These are phyloP conservation scores for Penicillium hesseltinei DNA, from an alignment of 2,329 filamentous ascomycete species.

Conservation along the genomic window DNA sequence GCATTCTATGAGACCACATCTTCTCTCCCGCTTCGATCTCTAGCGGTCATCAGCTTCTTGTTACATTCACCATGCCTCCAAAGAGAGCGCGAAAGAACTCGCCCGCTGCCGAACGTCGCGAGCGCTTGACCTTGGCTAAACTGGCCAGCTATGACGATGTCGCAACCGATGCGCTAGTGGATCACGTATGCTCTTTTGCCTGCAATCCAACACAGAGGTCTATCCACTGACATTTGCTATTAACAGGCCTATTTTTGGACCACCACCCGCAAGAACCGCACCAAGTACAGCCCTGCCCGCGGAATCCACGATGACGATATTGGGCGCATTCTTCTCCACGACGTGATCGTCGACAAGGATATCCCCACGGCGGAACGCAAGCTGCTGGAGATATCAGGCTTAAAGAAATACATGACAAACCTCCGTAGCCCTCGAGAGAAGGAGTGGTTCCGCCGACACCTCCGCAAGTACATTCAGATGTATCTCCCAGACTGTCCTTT, in stretches of 20 bases:
- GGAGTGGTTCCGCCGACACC: constrained; percentile 79
- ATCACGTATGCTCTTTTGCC: constrained; percentile 67
- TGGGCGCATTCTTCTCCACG: constrained; percentile 57
- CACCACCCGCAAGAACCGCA: constrained; percentile 88
- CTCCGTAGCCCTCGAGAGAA: constrained; percentile 75
- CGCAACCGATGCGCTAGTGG: constrained; percentile 88
- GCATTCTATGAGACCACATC: constrained; percentile 12
- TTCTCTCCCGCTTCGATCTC: not conserved
- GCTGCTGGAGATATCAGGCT: constrained; percentile 68
- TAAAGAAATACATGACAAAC: constrained; percentile 67
- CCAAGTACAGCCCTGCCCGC: constrained; percentile 79
- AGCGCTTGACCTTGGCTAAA: constrained; percentile 79
- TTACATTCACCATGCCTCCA: constrained; percentile 34
- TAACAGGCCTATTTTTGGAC: constrained; percentile 91
- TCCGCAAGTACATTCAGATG: constrained; percentile 87
- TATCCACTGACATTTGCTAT: constrained; percentile 21
- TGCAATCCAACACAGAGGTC: not conserved
- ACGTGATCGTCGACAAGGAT: constrained; percentile 75
- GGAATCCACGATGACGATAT: constrained; percentile 68
- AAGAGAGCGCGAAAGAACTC: constrained; percentile 33
- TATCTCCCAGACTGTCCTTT: constrained; percentile 93
- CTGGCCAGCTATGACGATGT: constrained; percentile 93
- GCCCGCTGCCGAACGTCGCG: constrained; percentile 49
- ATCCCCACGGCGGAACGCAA: constrained; percentile 66
- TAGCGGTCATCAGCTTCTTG: constrained; percentile 1